Conservation (phyloP, 805 yeast genomes). For the Candida maltosa region DNA sequence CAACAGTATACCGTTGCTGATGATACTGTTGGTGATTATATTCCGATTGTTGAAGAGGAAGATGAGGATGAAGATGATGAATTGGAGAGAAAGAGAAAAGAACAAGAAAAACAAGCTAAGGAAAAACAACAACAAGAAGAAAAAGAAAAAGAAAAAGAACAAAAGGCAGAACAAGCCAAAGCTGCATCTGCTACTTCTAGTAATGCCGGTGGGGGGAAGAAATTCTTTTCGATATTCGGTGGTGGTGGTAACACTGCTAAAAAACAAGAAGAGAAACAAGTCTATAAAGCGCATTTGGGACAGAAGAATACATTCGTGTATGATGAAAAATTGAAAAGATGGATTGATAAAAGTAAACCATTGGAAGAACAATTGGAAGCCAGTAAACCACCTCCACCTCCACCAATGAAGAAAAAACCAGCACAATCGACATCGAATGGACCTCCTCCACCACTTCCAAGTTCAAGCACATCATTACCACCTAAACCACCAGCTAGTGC, state of each 20-base stretch:
- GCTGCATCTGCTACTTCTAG: conserved; percentile 6
- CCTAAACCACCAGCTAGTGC: neutral
- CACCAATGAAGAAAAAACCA: conserved; percentile 27
- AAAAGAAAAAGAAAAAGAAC: conserved; percentile 17
- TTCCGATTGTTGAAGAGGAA: conserved; percentile 41
- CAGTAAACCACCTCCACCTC: conserved; percentile 70
- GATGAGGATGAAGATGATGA: conserved; percentile 49
- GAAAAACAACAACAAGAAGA: conserved; percentile 14
- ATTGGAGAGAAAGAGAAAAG: conserved; percentile 27
- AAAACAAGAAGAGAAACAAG: conserved; percentile 77
- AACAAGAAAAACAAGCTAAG: conserved; percentile 9
- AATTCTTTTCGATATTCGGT: conserved; percentile 54
- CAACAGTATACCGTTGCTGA: conserved; percentile 44
- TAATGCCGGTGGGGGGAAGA: conserved; percentile 24
- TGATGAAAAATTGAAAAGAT: conserved; percentile 80
- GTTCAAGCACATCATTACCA: neutral
- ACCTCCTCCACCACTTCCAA: conserved; percentile 4
- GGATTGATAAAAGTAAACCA: conserved; percentile 74
- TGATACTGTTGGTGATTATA: conserved; percentile 41
- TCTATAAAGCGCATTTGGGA: conserved; percentile 83
- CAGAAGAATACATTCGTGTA: conserved; percentile 69
- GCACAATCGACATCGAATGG: conserved; percentile 1
- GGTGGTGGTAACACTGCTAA: conserved; percentile 48
- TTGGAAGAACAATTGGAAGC: conserved; percentile 59
- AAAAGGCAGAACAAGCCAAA: conserved; percentile 10